A percentile compares a stretch with the other conserved stretches of the same genome.
Conservation (phyloP, 2,329 filamentous ascomycete genomes). For the Lojkania enalia region DNA sequence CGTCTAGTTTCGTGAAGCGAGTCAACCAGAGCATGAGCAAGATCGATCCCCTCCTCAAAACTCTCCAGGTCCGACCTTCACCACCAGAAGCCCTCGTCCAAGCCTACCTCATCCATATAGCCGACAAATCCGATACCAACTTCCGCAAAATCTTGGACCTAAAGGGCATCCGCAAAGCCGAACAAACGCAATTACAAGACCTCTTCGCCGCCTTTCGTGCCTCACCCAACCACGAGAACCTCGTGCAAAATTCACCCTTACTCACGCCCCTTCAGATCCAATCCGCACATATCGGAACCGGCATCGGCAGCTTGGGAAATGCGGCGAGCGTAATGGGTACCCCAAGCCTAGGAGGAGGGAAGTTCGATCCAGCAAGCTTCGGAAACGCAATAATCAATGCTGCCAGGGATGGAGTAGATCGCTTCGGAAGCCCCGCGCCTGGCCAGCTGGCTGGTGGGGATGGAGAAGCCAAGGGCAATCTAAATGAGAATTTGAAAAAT, state of each 20-base stretch:
- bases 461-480: conserved; percentile 63
- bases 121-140: conserved; percentile 88
- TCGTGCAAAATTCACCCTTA: conserved; percentile 50
- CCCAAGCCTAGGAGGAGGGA: conserved; percentile 42
- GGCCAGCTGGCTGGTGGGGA: conserved; percentile 30
- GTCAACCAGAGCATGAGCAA: conserved; percentile 82
- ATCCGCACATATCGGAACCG: conserved; percentile 47
- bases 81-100: conserved; percentile 94
- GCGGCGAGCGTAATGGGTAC: conserved; percentile 44
- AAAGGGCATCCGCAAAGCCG: conserved; percentile 82
- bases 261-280: conserved; percentile 44
- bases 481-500: conserved; percentile 93
- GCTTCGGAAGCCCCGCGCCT: conserved; percentile 63
- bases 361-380: conserved; percentile 79
- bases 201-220: conserved; percentile 86
- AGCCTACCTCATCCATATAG: conserved; percentile 96
- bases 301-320: conserved; percentile 47
- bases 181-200: conserved; percentile 82
- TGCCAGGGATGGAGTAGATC: conserved; percentile 79
- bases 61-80: conserved; percentile 87
- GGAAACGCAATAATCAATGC: conserved; percentile 88
- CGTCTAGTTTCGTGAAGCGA: conserved; percentile 74
- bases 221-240: conserved; percentile 65
- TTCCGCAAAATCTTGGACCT: conserved; percentile 96
- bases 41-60: conserved; percentile 92